Percentiles rank a stretch among this genome's conserved stretches.
Evolutionary conservation across 2,329 filamentous ascomycete species (phyloP).

Genomic region (Aspergillus proliferans): DNA sequence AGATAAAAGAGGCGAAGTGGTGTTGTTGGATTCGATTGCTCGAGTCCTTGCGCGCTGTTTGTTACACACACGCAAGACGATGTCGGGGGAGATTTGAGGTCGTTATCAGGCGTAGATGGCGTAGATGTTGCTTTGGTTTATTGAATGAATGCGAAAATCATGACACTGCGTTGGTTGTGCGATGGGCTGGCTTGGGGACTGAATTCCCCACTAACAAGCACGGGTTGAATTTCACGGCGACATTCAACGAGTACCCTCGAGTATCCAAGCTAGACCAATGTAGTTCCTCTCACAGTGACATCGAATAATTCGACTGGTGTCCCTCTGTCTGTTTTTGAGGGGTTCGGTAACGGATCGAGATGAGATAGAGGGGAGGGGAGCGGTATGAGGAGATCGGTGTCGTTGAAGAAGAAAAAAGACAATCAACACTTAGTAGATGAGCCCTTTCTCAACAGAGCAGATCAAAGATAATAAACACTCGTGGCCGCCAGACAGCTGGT

Average conservation of each 20-base stretch:
- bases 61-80: too few relatives aligned
- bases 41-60: background rate
- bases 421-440: background rate
- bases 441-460: too few relatives aligned
- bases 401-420: too few relatives aligned
- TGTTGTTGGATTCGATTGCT: background rate
- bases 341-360: background rate
- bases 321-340: background rate
- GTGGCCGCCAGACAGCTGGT: too few relatives aligned
- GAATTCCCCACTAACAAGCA: background rate
- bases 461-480: too few relatives aligned
- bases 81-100: background rate
- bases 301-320: background rate
- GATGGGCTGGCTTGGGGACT: background rate
- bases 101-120: background rate
- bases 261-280: background rate
- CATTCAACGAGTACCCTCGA: background rate
- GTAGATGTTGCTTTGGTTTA: background rate
- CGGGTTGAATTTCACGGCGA: background rate
- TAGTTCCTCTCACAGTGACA: background rate
- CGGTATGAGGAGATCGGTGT: too few relatives aligned
- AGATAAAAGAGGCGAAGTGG: slow-evolving; percentile 6
- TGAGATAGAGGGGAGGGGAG: background rate
- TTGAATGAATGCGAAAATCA: background rate
- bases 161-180: background rate